Evolutionary conservation across 1,284 basidiomycete genomes (phyloP), one percentile per base, ranked within the genome.

Genomic region (Cryptococcus hybrid): DNA sequence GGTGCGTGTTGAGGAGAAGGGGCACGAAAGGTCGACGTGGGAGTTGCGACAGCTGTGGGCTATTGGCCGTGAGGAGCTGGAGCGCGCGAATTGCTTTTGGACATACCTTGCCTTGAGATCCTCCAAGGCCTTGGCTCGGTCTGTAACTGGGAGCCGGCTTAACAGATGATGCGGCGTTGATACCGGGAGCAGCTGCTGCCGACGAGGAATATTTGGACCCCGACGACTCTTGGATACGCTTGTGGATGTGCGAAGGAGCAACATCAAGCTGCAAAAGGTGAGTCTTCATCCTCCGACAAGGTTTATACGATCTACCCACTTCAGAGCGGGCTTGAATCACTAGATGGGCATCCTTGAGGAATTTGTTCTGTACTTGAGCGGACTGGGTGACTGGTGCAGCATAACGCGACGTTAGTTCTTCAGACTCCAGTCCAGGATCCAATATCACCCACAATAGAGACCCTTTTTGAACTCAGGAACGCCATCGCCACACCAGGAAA

Each of bases 401-500:
- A 18, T 18, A 18, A 18, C 3, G 51, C 39, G 3, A 15, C 37
- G 24, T 40, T 9, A 13, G 46, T 47, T 1, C n/a, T 18, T 18
- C 46, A 47, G 34, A 7, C 15, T n/a, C n/a, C 49, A 34, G 11
- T 37, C 52, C 51, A 40, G 39, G 35, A 18, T 7, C 35, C 48
- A 51, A 3, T 12, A 4, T 34, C 5, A 74, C 80, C 54, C 59
- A 81, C 83, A 87, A 80, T 97, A 98, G 35, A 97, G 82, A 12
- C 94, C 95, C 78, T 98, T 98, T 75, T 89, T 88, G 38, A 83
- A 84, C 76, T 88, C 92, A 13, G 94, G 94, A 0, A 98, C 95
- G 66, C 95, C 94, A 69, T 96, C 93, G 52, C 95, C 94, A 69
- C 91, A 93, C 92, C 90, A 92, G 66, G 90, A 90, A 71, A 85